Evolutionary conservation across 2,329 filamentous ascomycete genomes (phyloP), one percentile per base, ranked within the genome.

Genomic region (Fusarium clavum): DNA sequence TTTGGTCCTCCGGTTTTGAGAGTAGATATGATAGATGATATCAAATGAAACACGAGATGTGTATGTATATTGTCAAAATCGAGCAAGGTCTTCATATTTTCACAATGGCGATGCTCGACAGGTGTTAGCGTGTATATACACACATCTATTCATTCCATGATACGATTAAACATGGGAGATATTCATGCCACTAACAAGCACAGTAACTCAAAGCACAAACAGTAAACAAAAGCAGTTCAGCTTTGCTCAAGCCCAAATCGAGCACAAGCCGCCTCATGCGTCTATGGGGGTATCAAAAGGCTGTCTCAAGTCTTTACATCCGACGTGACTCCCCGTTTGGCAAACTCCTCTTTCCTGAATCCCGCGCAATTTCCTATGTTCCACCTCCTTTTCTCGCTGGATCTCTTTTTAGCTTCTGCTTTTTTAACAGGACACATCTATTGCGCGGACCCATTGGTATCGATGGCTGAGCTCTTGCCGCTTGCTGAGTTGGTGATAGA

Each of bases 381-480:
- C 55, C 22, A 30, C 32, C 44, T 64, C 54, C 25, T 62, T 30
- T 34, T 43, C 25, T 49, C 29, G 8, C 27, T 54, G 30, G 43
- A 24, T 45, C 25, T 25, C 9, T 48, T 32, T 22, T 29, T 25
- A 8, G 22, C 25, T 34, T 41, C 32, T 46, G 14, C 10, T 48
- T 18, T 14, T 62, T 40, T 14, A 11, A 6, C 14, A 25, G 10
- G 8, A 6, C 14, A 20, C 8, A 25, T 29, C 74, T 61, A 76
- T 34, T 72, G 68, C 7, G 85, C 88, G 54, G 86, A 90, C 53
- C 85, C 84, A 3, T 70, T 73, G 47, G 68, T 56, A 24, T 81
- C 76, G n/a, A 79, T 56, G 30, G 74, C 75, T 27, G 78, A 76
- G 69, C 73, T 77, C 62, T 71, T 76, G 56, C 67, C 79, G 12